phyloP scores from a whole-genome alignment of 192 early-diverging fungal genomes.

The Phycomyces nitens region DNA sequence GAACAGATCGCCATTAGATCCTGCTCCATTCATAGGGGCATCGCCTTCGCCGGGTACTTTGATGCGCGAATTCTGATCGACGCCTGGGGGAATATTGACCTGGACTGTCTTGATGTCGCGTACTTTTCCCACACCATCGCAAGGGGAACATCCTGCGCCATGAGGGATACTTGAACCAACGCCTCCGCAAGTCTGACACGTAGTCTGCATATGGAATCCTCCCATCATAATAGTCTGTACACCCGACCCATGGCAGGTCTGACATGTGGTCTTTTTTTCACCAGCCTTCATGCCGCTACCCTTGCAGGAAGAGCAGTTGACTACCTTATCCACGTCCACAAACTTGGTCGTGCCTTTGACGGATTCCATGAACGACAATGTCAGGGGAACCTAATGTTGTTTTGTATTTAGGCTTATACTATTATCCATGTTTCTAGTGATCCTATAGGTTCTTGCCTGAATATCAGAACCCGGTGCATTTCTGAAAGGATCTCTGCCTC shows the following conservation, averaged over 20 bases:
- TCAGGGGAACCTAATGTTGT: slow-evolving; percentile 41
- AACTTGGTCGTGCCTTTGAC: slow-evolving; percentile 70
- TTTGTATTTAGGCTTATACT: too few species aligned
- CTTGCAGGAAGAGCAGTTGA: slow-evolving; percentile 73
- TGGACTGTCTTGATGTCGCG: slow-evolving; percentile 62
- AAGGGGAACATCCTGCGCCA: slow-evolving; percentile 69
- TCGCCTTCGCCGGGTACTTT: slow-evolving; percentile 78
- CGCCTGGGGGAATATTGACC: slow-evolving; percentile 83
- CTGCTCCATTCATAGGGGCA: slow-evolving; percentile 67
- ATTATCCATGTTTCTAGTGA: too few species aligned
- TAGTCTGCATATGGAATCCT: slow-evolving; percentile 87
- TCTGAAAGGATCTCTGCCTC: slow-evolving; percentile 18
- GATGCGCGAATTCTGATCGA: slow-evolving; percentile 81
- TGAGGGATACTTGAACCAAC: slow-evolving; percentile 67
- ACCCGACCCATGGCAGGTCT: slow-evolving; percentile 79
- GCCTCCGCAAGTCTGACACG: slow-evolving; percentile 83
- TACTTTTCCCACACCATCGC: slow-evolving; percentile 79
- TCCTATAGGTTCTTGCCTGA: slow-evolving; percentile 29
- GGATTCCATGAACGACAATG: slow-evolving; percentile 88
- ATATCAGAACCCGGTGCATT: slow-evolving; percentile 58
- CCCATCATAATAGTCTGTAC: slow-evolving; percentile 76
- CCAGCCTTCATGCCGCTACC: slow-evolving; percentile 82
- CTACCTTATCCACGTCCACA: slow-evolving; percentile 64
- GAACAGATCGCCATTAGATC: slow-evolving; percentile 79
- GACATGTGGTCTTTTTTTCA: slow-evolving; percentile 64